phyloP scores from a whole-genome alignment of 2,329 filamentous ascomycete species.

The Nemania sp. region DNA sequence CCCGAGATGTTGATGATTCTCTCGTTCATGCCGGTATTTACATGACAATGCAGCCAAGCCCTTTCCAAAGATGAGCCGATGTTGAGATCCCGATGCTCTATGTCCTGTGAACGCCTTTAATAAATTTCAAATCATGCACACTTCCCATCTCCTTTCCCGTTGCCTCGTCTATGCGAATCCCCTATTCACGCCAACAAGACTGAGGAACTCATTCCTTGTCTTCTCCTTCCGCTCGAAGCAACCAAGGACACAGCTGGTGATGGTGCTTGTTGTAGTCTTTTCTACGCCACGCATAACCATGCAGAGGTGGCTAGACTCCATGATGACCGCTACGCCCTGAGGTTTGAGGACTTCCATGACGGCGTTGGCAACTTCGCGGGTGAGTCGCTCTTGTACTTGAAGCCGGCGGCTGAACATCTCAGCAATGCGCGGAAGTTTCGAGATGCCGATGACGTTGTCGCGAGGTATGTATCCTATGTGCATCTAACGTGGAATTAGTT shows the following conservation, averaged over 20 bases:
- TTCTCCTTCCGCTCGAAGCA: constrained; percentile 93
- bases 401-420: constrained; percentile 96
- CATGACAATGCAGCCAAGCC: constrained; percentile 29
- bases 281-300: constrained; percentile 99
- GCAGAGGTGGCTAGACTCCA: constrained; percentile 96
- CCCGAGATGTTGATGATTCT: constrained; percentile 44
- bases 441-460: constrained; percentile 89
- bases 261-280: constrained; percentile 87
- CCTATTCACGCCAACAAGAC: constrained; percentile 74
- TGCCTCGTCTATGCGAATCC: constrained; percentile 36
- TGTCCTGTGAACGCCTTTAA: constrained; percentile 39
- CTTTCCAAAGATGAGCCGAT: constrained; percentile 44
- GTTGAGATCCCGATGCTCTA: constrained; percentile 48
- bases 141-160: no score
- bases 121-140: constrained; percentile 26
- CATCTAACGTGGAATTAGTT: constrained; percentile 77
- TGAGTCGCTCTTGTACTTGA: constrained; percentile 96
- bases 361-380: constrained; percentile 94
- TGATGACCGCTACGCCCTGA: constrained; percentile 94
- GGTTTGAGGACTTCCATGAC: constrained; percentile 94
- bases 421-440: constrained; percentile 93
- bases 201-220: constrained; percentile 95
- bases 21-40: constrained; percentile 36
- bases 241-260: constrained; percentile 97
- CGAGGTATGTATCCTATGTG: constrained; percentile 98